phyloP scores from a whole-genome alignment of 805 yeast genomes.

The Candida qinlingensis region DNA sequence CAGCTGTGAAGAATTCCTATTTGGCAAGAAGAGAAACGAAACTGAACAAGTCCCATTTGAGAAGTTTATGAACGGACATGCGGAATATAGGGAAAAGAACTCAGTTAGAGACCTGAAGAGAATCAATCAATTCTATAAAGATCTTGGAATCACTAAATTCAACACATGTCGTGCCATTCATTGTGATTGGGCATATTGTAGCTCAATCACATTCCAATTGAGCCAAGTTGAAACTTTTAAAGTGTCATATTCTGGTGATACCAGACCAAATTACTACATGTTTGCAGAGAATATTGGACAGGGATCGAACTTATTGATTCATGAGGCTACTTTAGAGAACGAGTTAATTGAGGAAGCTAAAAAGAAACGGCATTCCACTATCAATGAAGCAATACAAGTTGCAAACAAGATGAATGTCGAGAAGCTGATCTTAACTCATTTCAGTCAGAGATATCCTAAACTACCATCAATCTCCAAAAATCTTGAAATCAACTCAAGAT shows the following conservation, averaged over 20 bases:
- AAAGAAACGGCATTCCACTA: slow-evolving; percentile 80
- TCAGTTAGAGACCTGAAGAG: slow-evolving; percentile 8
- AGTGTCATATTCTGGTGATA: slow-evolving; percentile 90
- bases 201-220: slow-evolving; percentile 44
- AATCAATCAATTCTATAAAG: slow-evolving; percentile 34
- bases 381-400: slow-evolving; percentile 76
- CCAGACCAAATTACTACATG: slow-evolving; percentile 63
- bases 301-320: slow-evolving; percentile 70
- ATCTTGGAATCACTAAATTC: slow-evolving; percentile 39
- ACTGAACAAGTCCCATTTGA: slow-evolving; percentile 26
- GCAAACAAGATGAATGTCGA: slow-evolving; percentile 67
- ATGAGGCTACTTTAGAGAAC: slow-evolving; percentile 90
- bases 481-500: slow-evolving; percentile 27
- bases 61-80: slow-evolving; percentile 6
- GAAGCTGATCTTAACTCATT: slow-evolving; percentile 78
- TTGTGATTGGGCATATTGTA: slow-evolving; percentile 77
- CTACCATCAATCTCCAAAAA: slow-evolving; percentile 35
- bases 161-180: slow-evolving; percentile 75
- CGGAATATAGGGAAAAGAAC: not conserved
- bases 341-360: slow-evolving; percentile 72
- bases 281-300: slow-evolving; percentile 62
- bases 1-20: slow-evolving; percentile 55
- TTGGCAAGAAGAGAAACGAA: slow-evolving; percentile 31
- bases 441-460: slow-evolving; percentile 82
- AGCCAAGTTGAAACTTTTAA: slow-evolving; percentile 39